These are phyloP conservation scores for Athelia psychrophila DNA, from an alignment of 1,284 basidiomycete genomes.

Conservation along the genomic window DNA sequence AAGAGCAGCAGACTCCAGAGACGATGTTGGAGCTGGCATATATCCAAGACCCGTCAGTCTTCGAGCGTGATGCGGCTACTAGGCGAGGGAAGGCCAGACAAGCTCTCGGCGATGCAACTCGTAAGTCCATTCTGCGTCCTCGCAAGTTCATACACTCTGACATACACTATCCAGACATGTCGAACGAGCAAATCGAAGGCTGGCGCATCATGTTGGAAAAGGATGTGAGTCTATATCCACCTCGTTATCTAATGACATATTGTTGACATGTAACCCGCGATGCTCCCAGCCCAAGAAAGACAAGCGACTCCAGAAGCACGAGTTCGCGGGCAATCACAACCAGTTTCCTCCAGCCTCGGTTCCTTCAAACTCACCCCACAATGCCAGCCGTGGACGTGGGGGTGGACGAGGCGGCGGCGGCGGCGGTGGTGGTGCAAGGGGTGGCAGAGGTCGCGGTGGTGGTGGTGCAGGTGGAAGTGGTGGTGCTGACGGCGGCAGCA, in stretches of 20 bases:
- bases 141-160: conserved; percentile 45
- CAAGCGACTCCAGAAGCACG: conserved; percentile 66
- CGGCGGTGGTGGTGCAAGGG: conserved; percentile 32
- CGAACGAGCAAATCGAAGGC: conserved; percentile 83
- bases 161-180: conserved; percentile 49
- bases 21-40: conserved; percentile 76
- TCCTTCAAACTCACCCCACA: conserved; percentile 12
- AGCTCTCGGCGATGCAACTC: conserved; percentile 47
- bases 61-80: conserved; percentile 74
- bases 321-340: conserved; percentile 60
- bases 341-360: conserved; percentile 13
- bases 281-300: conserved; percentile 66
- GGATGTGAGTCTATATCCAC: conserved; percentile 52
- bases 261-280: conserved; percentile 2
- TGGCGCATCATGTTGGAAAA: conserved; percentile 86
- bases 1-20: conserved; percentile 40
- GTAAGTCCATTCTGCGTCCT: not conserved
- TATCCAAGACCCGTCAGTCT: conserved; percentile 67
- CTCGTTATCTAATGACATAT: conserved; percentile 2
- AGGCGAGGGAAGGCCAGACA: conserved; percentile 62
- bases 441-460: conserved; percentile 28
- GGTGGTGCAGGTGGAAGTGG: conserved; percentile 34
- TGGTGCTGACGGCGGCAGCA: conserved; percentile 27
- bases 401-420: conserved; percentile 28
- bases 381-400: conserved; percentile 20